Percentiles rank a stretch among this genome's conserved stretches.
These are phyloP conservation scores for Melastoma malabathricum DNA, from an alignment of 345 rosid genomes.

Conservation along the genomic window DNA sequence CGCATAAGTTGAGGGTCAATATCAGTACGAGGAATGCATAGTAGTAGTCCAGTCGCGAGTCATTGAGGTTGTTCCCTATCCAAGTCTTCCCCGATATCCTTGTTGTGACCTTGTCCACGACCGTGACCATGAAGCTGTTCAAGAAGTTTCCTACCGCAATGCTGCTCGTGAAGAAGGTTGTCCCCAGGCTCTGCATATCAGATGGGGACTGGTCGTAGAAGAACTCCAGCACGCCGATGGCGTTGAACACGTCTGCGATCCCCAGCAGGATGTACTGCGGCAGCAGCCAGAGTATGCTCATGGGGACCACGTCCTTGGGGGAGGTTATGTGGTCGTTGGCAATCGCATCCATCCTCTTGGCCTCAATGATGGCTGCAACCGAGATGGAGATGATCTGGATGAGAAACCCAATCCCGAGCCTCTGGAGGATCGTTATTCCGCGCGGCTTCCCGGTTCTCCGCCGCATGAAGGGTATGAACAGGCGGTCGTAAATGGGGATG, in stretches of 20 bases:
- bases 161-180: constrained; percentile 43
- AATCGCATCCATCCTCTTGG: too few species aligned
- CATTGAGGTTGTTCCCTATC: too few species aligned
- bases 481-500: constrained; percentile 45
- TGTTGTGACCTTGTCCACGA: constrained; percentile 13
- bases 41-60: too few species aligned
- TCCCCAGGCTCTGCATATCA: constrained; percentile 53
- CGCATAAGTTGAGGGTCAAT: too few species aligned
- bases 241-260: constrained; percentile 35
- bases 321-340: too few species aligned
- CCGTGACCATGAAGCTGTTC: constrained; percentile 26
- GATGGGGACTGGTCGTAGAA: constrained; percentile 63
- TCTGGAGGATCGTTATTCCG: constrained; percentile 62
- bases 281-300: constrained; percentile 31
- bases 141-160: constrained; percentile 38
- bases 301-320: constrained; percentile 1
- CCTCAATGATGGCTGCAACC: constrained; percentile 35
- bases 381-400: constrained; percentile 51
- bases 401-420: constrained; percentile 58
- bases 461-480: constrained; percentile 27
- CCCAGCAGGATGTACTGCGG: constrained; percentile 41
- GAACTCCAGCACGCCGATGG: constrained; percentile 55
- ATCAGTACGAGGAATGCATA: too few species aligned
- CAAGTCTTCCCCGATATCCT: too few species aligned
- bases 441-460: constrained; percentile 53